Conservation (phyloP, 2,329 filamentous ascomycete genomes). For the Aspergillus eucalypticola region DNA sequence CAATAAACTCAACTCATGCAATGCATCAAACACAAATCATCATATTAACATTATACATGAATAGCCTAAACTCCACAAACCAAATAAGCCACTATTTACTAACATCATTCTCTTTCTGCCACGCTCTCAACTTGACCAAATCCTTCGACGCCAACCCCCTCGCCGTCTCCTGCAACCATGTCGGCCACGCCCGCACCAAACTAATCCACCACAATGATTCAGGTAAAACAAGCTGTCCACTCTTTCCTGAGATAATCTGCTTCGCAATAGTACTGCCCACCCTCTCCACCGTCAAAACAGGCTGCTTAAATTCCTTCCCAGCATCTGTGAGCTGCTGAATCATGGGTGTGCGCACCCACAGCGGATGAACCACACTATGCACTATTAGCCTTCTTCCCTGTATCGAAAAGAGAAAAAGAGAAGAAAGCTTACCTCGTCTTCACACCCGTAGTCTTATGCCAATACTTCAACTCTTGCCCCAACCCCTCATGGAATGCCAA, state of each 20-base stretch:
- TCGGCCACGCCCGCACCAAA: constrained; percentile 38
- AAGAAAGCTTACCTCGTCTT: constrained; percentile 35
- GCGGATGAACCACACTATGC: constrained; percentile 34
- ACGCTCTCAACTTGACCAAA: constrained; percentile 26
- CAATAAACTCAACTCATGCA: no score
- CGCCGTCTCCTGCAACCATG: constrained; percentile 50
- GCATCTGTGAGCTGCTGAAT: constrained; percentile 39
- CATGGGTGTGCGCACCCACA: constrained; percentile 54
- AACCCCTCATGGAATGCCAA: constrained; percentile 56
- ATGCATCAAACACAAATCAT: no score
- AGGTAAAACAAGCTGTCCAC: constrained; percentile 53
- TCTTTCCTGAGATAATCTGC: constrained; percentile 52
- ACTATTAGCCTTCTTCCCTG: constrained; percentile 5
- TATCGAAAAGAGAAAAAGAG: neutral
- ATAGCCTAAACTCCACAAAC: no score
- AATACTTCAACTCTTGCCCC: constrained; percentile 39
- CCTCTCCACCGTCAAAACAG: constrained; percentile 37
- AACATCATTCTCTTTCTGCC: constrained; percentile 16
- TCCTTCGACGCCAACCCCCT: constrained; percentile 30
- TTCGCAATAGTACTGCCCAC: constrained; percentile 53
- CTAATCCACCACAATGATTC: constrained; percentile 30
- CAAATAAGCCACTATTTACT: neutral
- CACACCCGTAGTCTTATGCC: constrained; percentile 41
- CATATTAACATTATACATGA: no score
- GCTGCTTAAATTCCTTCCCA: constrained; percentile 34